A percentile compares a stretch with the other conserved stretches of the same genome.
phyloP scores from a whole-genome alignment of 1,284 basidiomycete species.

The Pterulicium gracile region DNA sequence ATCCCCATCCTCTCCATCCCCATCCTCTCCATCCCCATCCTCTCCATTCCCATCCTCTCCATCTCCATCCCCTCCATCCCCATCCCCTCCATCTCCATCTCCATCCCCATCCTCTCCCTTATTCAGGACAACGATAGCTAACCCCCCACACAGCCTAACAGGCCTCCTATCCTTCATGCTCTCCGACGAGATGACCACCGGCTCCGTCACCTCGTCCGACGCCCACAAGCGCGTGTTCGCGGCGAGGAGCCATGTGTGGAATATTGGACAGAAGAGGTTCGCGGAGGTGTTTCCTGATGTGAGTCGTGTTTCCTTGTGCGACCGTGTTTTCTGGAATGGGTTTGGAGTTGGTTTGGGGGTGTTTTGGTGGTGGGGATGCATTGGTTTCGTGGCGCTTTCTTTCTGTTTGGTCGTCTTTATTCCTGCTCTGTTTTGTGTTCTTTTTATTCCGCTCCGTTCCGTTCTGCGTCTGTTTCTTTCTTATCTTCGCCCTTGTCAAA shows the following conservation, averaged over 20 bases:
- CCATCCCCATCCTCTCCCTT: background rate
- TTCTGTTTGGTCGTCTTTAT: conserved; percentile 1
- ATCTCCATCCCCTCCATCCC: too few species aligned
- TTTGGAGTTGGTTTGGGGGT: too few species aligned
- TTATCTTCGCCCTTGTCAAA: too few species aligned
- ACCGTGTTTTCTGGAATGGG: too few species aligned
- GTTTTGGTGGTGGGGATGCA: too few species aligned
- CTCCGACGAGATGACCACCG: conserved; percentile 93
- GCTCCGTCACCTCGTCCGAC: conserved; percentile 76
- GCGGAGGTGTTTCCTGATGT: conserved; percentile 80
- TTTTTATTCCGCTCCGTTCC: conserved; percentile 5
- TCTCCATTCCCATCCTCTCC: too few species aligned
- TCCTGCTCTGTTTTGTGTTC: background rate
- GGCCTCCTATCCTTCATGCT: conserved; percentile 94
- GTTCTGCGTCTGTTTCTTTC: too few species aligned
- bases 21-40: too few species aligned
- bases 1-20: too few species aligned
- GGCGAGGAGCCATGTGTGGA: conserved; percentile 75
- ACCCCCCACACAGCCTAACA: conserved; percentile 57
- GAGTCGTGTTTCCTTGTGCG: conserved; percentile 22
- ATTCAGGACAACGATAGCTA: conserved; percentile 6
- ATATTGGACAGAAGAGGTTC: conserved; percentile 72
- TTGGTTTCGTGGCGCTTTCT: conserved; percentile 9
- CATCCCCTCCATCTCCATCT: too few species aligned
- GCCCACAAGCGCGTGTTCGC: conserved; percentile 74